Percentiles rank a stretch among this genome's conserved stretches.
Evolutionary conservation across 2,329 filamentous ascomycete genomes (phyloP).

Genomic region (Neofusicoccum parvum): DNA sequence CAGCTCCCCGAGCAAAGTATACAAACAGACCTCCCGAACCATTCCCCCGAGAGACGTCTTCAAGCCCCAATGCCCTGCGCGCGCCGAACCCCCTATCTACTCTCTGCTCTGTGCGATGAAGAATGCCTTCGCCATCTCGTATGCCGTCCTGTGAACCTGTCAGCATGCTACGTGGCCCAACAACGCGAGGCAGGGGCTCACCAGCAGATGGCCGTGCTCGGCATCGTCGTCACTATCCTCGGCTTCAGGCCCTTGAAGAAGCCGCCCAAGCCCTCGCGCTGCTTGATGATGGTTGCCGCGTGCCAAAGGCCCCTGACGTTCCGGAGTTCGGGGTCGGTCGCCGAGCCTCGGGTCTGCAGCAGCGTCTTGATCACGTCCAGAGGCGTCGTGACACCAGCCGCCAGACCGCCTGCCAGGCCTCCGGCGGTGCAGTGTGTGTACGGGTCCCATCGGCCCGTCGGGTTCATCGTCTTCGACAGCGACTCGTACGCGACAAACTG

Average conservation of each 20-base stretch:
- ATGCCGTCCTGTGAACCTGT: constrained; percentile 56
- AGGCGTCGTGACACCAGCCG: constrained; percentile 90
- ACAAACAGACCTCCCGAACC: constrained; percentile 3
- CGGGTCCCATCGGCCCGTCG: constrained; percentile 82
- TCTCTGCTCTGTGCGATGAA: constrained; percentile 53
- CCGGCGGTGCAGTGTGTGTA: constrained; percentile 92
- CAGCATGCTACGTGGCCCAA: constrained; percentile 22
- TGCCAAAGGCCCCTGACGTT: constrained; percentile 81
- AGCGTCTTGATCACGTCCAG: constrained; percentile 99
- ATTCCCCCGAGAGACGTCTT: not conserved
- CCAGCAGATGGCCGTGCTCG: constrained; percentile 99
- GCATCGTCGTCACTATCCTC: constrained; percentile 93
- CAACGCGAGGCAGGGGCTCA: constrained; percentile 45
- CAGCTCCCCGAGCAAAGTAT: constrained; percentile 7
- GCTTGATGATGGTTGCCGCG: constrained; percentile 79
- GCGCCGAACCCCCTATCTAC: not conserved
- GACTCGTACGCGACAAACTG: constrained; percentile 99
- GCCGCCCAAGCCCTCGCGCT: constrained; percentile 78
- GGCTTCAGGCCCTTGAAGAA: constrained; percentile 95
- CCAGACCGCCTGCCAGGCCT: constrained; percentile 88
- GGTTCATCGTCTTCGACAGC: constrained; percentile 91
- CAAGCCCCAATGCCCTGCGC: not conserved
- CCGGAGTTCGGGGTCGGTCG: constrained; percentile 76
- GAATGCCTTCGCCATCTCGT: constrained; percentile 70
- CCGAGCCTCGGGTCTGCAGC: constrained; percentile 87